Evolutionary conservation across 768 basidiomycete species (phyloP), one percentile per base, ranked within the genome.

Genomic region (Agrocybe praecox): DNA sequence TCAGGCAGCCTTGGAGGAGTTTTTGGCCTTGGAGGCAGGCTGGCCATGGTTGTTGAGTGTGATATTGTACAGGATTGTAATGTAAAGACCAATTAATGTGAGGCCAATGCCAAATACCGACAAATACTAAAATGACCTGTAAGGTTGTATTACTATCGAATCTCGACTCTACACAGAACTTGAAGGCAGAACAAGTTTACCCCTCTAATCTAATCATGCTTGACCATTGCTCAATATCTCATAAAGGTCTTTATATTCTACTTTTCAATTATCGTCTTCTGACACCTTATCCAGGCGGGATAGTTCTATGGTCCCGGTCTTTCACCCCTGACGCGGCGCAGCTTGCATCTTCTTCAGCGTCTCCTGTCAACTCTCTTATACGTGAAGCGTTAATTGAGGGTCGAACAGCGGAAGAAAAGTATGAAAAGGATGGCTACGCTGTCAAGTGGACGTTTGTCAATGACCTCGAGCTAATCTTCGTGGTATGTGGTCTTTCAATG

Each of bases 401-500:
- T 23, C 83, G 90, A 14, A 86, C 86, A 8, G 70, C 90, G 0
- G 92, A 92, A 56, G 85, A 91, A 57, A 89, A 85, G 59, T 95
- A 93, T 69, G 95, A 96, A 74, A 94, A 88, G 70, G 96, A 96
- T 64, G 96, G 96, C 1, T 96, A 94, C 64, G 89, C 94, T 23
- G 86, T 98, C 51, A 89, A 89, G 71, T 98, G 96, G 95, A 88
- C 93, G 0, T 92, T 95, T 65, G 88, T 92, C 26, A 99, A 99
- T 69, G 94, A 96, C 60, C 80, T 98, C 45, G 96, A 96, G 59
- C 82, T 99, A 64, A 96, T 98, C 53, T 98, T 99, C 67, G 96
- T 97, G 69, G 95, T 96, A 66, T 62, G 91, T 78, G 18, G 33
- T 12, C 12, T 9, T 18, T 23, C 6, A 19, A 10, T 18, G n/a